Evolutionary conservation across 352 stramenopile species (phyloP), one percentile per base, ranked within the genome.

Genomic region (Globisporangium barbulae): DNA sequence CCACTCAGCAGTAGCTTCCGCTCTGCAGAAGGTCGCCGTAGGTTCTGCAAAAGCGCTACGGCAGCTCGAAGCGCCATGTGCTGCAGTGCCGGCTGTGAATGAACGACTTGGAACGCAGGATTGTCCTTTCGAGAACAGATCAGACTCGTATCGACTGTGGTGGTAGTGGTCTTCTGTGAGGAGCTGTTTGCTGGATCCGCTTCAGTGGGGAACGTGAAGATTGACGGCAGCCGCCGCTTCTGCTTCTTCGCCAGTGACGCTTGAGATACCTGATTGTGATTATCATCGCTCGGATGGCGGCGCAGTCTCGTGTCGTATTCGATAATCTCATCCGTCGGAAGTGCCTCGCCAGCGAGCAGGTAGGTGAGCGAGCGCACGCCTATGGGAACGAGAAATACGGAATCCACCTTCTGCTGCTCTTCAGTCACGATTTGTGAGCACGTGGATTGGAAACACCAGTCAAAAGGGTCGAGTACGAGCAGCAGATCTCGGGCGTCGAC

Each of bases 301-400:
- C 66, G 33, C 5, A 72, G 30, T 5, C 58, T 31, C 5, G 59
- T 59, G 5, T 53, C 55, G 39, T 70, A 56, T 22, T 88, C 82
- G n/a, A 74, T 71, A 13, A 79, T 56, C 70, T 90, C 82, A 21
- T 89, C 75, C 0, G 55, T 62, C 3, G 82, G 82, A 15, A 90
- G n/a, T 2, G 37, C 13, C 5, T 69, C 53, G 22, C 69, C 71
- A 42, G 50, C 37, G 4, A 90, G 65, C 30, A 89, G 57, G 53
- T 69, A 71, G 13, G 50, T 39, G 2, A 91, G 58, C 15, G 82
- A 72, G 3, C 69, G 71, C 8, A 69, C 39, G 0, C 82, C 80
- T 22, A 83, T 48, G 0, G 82, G 82, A 13, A 85, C 41, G 22
- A 85, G 61, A 52, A 81, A 86, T 0, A 64, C 19, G 9, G 48